Evolutionary conservation across 371 early-diverging fungal species (phyloP), one percentile per base, ranked within the genome.

Genomic region (Phascolomyces articulosus): DNA sequence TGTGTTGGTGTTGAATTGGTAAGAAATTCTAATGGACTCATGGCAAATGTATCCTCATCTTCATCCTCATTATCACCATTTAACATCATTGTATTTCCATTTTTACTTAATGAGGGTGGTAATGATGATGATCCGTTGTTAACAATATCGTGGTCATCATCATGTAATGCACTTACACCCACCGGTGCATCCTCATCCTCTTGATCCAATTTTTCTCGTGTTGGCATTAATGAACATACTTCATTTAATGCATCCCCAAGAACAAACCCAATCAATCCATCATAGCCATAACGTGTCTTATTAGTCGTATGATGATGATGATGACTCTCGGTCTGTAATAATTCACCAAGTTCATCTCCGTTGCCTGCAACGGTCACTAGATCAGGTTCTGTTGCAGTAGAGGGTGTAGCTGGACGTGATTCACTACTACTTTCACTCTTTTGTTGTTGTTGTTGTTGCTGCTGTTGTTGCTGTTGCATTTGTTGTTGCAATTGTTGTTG

Each of bases 161-260:
- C 70, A 56, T 72, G 70, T 13, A 80, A 31, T 3, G 67, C 77
- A 41, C 68, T 59, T 15, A 80, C 78, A 38, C 78, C 75, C 3
- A 80, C 69, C 1, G 75, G 75, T 15, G 58, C 47, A 16, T 79
- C 74, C 28, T 80, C 72, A 15, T 77, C 75, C 38, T 80, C 72
- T 11, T 55, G 40, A 10, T 64, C 64, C 3, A 64, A 67, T 38
- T 62, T 67, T 23, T 13, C 53, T 13, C 38, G 49, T 9, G 3
- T 53, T 7, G 58, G 41, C 31, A 56, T 54, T 24, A 69, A 62
- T 8, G 65, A 64, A 23, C 69, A 44, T 2, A 74, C 57, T 18
- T 79, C 65, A 4, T 62, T 51, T 58, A 77, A 67, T 4, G 80
- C 80, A 60, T 75, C 66, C 9, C 80, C 80, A 13, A 80, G 60